Percentiles rank a stretch among this genome's conserved stretches.
Conservation (phyloP, 306 rosid species). For the Senna tora region DNA sequence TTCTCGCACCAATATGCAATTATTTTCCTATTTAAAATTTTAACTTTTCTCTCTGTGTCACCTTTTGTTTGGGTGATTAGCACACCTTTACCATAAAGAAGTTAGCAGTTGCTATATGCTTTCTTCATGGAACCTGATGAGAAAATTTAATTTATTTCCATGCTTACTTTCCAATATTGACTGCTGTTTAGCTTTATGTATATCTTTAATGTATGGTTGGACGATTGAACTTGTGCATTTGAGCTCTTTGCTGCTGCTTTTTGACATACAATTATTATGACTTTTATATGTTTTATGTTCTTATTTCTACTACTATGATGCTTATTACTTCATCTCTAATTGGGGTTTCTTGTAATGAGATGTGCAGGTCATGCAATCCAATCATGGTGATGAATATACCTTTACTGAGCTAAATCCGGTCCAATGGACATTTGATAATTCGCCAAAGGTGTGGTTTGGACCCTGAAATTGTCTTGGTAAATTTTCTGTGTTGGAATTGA, state of each 20-base stretch:
- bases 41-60: not conserved
- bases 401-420: conserved; percentile 71
- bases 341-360: conserved; percentile 31
- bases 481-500: not conserved
- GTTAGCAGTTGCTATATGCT: not conserved
- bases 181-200: not conserved
- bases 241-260: conserved; percentile 10
- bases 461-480: not conserved
- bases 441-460: conserved; percentile 66
- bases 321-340: conserved; percentile 5
- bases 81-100: not conserved
- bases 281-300: conserved; percentile 1
- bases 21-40: not conserved
- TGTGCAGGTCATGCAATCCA: conserved; percentile 72
- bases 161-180: not conserved
- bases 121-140: not conserved
- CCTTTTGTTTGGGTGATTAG: not conserved
- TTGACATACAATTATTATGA: conserved; percentile 12
- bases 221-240: not conserved
- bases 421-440: conserved; percentile 68
- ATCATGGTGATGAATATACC: conserved; percentile 68
- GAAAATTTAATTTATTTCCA: not conserved
- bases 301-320: not conserved
- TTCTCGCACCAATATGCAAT: not conserved
- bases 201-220: conserved; percentile 4